phyloP scores from a whole-genome alignment of 2,329 filamentous ascomycete species.

The Mycosphaerella sp. region DNA sequence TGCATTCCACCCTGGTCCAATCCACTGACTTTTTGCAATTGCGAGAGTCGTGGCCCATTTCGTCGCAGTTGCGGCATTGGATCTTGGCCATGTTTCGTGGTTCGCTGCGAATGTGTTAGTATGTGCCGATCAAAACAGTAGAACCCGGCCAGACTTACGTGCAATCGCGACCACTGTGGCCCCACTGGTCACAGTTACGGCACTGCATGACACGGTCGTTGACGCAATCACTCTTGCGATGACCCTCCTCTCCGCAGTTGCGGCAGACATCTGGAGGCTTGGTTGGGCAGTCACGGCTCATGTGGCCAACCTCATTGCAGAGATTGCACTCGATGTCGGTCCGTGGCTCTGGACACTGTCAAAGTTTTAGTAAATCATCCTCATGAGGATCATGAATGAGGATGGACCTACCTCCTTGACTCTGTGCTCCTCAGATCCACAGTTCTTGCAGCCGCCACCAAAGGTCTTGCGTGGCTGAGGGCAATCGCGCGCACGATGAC shows the following conservation, averaged over 20 bases:
- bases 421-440: slow-evolving; percentile 45
- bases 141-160: slow-evolving; percentile 40
- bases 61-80: slow-evolving; percentile 45
- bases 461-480: slow-evolving; percentile 51
- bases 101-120: slow-evolving; percentile 3
- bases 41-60: slow-evolving; percentile 26
- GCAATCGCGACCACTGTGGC: slow-evolving; percentile 52
- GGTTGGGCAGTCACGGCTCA: slow-evolving; percentile 33
- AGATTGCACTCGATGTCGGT: slow-evolving; percentile 33
- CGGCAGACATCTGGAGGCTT: slow-evolving; percentile 29
- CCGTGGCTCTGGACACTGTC: slow-evolving; percentile 53
- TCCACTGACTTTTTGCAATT: slow-evolving; percentile 18
- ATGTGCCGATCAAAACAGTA: background rate
- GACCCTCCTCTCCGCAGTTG: slow-evolving; percentile 34
- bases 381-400: background rate
- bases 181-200: slow-evolving; percentile 34
- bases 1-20: slow-evolving; percentile 44
- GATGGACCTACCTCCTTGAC: slow-evolving; percentile 38
- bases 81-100: slow-evolving; percentile 48
- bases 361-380: background rate
- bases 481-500: slow-evolving; percentile 57
- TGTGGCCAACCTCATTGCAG: slow-evolving; percentile 33
- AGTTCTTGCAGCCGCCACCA: slow-evolving; percentile 38
- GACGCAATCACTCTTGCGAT: slow-evolving; percentile 31
- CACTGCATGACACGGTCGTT: slow-evolving; percentile 34